Conservation (phyloP, 2,329 filamentous ascomycete genomes). For the Epichloe hybrida region DNA sequence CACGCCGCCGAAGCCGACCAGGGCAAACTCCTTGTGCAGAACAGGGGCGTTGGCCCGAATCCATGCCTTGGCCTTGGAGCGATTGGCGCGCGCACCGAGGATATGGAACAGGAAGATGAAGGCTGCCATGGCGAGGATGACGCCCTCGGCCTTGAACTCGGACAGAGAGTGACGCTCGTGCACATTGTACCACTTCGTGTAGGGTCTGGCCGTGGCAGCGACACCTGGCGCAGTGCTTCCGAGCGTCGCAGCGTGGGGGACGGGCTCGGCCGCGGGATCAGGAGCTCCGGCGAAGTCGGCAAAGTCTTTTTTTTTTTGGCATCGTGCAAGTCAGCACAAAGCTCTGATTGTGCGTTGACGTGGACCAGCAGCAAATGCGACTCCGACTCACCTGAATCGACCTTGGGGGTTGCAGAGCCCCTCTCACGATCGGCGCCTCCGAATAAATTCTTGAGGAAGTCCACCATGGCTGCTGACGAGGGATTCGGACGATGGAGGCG, state of each 20-base stretch:
- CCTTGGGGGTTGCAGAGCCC: conserved; percentile 30
- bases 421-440: conserved; percentile 45
- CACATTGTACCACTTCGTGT: conserved; percentile 92
- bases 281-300: conserved; percentile 81
- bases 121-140: conserved; percentile 63
- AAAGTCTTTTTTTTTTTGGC: conserved; percentile 64
- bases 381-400: conserved; percentile 44
- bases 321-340: not conserved
- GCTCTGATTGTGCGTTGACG: not conserved
- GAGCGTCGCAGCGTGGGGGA: conserved; percentile 32
- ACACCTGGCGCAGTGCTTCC: conserved; percentile 20
- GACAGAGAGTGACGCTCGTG: conserved; percentile 75
- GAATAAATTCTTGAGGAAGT: conserved; percentile 54
- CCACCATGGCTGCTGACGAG: conserved; percentile 33
- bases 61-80: conserved; percentile 69
- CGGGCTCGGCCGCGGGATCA: conserved; percentile 44
- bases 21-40: conserved; percentile 69
- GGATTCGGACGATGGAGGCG: conserved; percentile 1
- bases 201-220: conserved; percentile 44
- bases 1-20: conserved; percentile 63
- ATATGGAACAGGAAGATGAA: conserved; percentile 68
- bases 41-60: conserved; percentile 57
- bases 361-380: not conserved
- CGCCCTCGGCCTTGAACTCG: conserved; percentile 80
- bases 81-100: conserved; percentile 69